A percentile compares a stretch with the other conserved stretches of the same genome.
These are phyloP conservation scores for Escovopsis sp. DNA, from an alignment of 2,329 filamentous ascomycete genomes.

Conservation along the genomic window DNA sequence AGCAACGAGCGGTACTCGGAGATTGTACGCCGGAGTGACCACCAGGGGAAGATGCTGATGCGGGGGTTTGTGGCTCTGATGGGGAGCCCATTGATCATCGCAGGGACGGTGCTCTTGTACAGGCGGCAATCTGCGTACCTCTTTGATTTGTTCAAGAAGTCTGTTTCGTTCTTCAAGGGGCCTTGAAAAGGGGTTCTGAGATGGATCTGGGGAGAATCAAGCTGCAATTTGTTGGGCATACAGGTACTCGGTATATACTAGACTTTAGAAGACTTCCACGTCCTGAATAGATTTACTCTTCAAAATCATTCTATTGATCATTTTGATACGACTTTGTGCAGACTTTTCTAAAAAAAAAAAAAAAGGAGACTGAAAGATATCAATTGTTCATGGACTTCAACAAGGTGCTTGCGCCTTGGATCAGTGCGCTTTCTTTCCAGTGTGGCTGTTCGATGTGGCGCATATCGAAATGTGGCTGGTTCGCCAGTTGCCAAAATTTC, in stretches of 20 bases:
- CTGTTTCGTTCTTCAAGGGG: too few relatives aligned
- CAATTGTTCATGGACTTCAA: too few relatives aligned
- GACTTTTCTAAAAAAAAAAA: too few relatives aligned
- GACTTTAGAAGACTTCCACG: too few relatives aligned
- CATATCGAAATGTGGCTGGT: slow-evolving; percentile 1
- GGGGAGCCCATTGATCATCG: slow-evolving; percentile 16
- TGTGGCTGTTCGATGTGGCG: background rate
- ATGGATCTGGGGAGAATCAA: too few relatives aligned
- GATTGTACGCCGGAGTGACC: slow-evolving; percentile 53
- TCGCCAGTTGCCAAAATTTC: slow-evolving; percentile 5
- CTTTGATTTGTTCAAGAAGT: background rate
- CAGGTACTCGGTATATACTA: too few relatives aligned
- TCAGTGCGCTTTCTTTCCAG: background rate
- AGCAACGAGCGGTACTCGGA: slow-evolving; percentile 84
- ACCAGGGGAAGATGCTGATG: slow-evolving; percentile 50
- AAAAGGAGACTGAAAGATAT: too few relatives aligned
- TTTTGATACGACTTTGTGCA: too few relatives aligned
- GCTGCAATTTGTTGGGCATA: too few relatives aligned
- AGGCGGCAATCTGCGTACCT: slow-evolving; percentile 13
- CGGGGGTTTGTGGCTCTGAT: slow-evolving; percentile 25
- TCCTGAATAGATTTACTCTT: too few relatives aligned
- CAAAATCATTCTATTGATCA: too few relatives aligned
- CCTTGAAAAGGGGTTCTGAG: too few relatives aligned
- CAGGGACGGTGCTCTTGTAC: slow-evolving; percentile 13
- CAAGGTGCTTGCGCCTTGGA: background rate